Conservation (phyloP, 441 rosid species). For the Biscutella laevigata region DNA sequence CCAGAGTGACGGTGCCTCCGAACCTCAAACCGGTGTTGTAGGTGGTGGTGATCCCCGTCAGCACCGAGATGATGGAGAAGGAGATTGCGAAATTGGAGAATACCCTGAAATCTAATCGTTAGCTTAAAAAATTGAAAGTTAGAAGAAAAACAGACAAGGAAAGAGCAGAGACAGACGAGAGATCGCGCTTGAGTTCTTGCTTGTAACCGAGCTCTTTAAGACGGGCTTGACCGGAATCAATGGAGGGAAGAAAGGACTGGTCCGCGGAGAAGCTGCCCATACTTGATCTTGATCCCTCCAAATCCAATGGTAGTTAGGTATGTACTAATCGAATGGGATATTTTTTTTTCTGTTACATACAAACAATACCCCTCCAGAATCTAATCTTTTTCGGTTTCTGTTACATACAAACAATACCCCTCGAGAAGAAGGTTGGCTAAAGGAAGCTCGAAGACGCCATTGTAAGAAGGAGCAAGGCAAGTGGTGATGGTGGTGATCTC, state of each 20-base stretch:
- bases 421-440: no score
- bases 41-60: conserved; percentile 80
- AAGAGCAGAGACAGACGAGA: conserved; percentile 48
- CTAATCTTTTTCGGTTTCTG: no score
- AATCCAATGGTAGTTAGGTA: not conserved
- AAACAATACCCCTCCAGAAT: no score
- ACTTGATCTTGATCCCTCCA: not conserved
- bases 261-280: conserved; percentile 16
- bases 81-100: conserved; percentile 89
- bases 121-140: not conserved
- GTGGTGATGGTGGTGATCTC: no score
- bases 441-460: no score
- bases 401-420: no score
- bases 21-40: conserved; percentile 66
- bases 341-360: no score
- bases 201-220: conserved; percentile 87
- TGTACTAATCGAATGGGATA: no score
- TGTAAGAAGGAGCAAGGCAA: no score
- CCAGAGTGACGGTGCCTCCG: conserved; percentile 70
- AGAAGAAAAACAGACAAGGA: not conserved
- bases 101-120: conserved; percentile 39
- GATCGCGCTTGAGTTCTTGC: conserved; percentile 93
- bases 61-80: conserved; percentile 78
- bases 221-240: conserved; percentile 70
- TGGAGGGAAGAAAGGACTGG: not conserved